phyloP scores from a whole-genome alignment of 2,329 filamentous ascomycete genomes.

The Trichoderma citrinoviride region DNA sequence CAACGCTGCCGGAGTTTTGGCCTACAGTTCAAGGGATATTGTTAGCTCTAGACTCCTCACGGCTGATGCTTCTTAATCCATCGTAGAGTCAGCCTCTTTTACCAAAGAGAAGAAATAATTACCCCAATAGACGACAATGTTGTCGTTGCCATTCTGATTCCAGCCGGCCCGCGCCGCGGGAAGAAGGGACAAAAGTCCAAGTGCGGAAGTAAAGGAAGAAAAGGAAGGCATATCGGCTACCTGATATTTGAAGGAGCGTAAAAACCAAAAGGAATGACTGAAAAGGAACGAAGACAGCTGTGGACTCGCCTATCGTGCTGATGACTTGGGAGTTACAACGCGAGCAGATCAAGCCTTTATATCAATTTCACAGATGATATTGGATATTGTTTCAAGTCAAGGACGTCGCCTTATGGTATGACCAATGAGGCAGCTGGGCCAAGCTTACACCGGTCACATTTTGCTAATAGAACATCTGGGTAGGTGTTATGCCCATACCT shows the following conservation, averaged over 20 bases:
- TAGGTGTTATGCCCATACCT: slow-evolving; percentile 2
- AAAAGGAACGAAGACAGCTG: neutral
- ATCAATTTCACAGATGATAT: neutral
- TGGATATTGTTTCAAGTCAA: neutral
- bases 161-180: slow-evolving; percentile 42
- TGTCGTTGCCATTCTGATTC: slow-evolving; percentile 44
- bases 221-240: slow-evolving; percentile 16
- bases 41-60: neutral
- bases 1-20: slow-evolving; percentile 58
- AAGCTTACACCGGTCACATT: slow-evolving; percentile 4
- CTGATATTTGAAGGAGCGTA: neutral
- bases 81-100: neutral
- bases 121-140: slow-evolving; percentile 68
- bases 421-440: neutral
- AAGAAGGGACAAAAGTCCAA: slow-evolving; percentile 28
- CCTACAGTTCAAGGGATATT: slow-evolving; percentile 30
- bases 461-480: neutral
- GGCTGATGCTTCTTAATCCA: neutral
- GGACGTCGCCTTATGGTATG: neutral
- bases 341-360: slow-evolving; percentile 10
- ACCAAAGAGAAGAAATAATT: slow-evolving; percentile 23
- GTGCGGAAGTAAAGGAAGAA: slow-evolving; percentile 20
- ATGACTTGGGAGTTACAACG: neutral
- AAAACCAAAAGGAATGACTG: neutral
- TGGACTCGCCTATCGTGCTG: neutral